Conservation (phyloP, 73 alveolate genomes). For the Breviolum minutum region DNA sequence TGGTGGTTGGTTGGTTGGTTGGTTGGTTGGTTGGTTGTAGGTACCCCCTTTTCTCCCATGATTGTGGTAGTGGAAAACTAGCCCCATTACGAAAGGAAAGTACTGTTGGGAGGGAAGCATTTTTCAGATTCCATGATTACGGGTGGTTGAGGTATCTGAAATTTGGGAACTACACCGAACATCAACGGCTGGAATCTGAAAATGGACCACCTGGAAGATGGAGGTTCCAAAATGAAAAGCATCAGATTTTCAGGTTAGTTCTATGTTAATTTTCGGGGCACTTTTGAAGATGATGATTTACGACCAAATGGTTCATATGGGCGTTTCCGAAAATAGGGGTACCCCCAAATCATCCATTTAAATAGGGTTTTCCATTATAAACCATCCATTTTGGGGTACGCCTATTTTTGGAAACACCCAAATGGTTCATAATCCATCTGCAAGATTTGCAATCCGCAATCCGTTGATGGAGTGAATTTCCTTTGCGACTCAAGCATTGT, state of each 20-base stretch:
- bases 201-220: too few species aligned
- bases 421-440: background rate
- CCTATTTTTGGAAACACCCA: too few species aligned
- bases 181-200: too few species aligned
- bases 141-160: background rate
- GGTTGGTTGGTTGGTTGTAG: background rate
- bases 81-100: background rate
- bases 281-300: too few species aligned
- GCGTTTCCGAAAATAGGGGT: too few species aligned
- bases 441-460: background rate
- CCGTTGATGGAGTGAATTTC: background rate
- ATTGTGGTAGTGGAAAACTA: background rate
- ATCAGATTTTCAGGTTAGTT: too few species aligned
- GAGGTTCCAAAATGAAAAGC: too few species aligned
- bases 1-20: background rate
- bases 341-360: too few species aligned
- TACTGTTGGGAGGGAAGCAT: background rate
- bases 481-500: background rate
- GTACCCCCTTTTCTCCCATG: background rate
- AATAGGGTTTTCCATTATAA: background rate
- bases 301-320: too few species aligned
- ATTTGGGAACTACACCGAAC: too few species aligned
- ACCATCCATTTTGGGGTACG: too few species aligned
- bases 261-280: too few species aligned
- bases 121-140: background rate